Percentiles rank a stretch among this genome's conserved stretches.
Conservation (phyloP, 768 basidiomycete species). For the Cystofilobasidium ferigula region DNA sequence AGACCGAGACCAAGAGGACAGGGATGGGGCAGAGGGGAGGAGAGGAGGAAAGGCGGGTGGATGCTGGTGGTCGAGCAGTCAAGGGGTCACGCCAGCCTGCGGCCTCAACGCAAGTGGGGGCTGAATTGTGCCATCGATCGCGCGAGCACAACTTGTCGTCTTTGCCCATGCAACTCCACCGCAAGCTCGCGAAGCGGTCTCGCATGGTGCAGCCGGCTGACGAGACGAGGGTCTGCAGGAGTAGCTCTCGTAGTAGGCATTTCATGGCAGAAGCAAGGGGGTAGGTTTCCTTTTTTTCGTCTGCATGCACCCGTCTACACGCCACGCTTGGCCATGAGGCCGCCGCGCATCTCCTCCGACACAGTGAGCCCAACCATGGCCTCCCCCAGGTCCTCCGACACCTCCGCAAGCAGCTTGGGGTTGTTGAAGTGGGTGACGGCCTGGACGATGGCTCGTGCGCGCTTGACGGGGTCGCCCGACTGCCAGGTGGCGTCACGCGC, state of each 20-base stretch:
- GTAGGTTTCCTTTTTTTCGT: not conserved
- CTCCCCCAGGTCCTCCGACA: conserved; percentile 70
- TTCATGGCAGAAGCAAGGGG: no score
- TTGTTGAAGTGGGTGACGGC: conserved; percentile 97
- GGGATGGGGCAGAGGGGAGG: not conserved
- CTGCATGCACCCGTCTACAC: not conserved
- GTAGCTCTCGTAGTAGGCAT: no score
- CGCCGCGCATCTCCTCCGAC: conserved; percentile 20
- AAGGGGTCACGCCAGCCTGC: no score
- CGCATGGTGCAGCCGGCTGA: no score
- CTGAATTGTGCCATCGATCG: no score
- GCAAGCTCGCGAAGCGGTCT: no score
- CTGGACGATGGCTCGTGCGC: conserved; percentile 91
- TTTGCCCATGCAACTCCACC: no score
- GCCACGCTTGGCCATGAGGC: not conserved
- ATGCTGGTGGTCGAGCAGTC: no score
- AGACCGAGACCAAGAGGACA: not conserved
- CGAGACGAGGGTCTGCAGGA: no score
- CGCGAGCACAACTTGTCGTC: no score
- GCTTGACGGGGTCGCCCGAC: conserved; percentile 86
- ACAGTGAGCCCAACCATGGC: conserved; percentile 76
- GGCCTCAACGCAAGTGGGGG: no score
- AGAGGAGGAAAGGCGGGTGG: no score
- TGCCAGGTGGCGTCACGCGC: conserved; percentile 39
- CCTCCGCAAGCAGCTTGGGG: conserved; percentile 45